phyloP scores from a whole-genome alignment of 176 grass and related monocot genomes.

The Oryza brachyantha region DNA sequence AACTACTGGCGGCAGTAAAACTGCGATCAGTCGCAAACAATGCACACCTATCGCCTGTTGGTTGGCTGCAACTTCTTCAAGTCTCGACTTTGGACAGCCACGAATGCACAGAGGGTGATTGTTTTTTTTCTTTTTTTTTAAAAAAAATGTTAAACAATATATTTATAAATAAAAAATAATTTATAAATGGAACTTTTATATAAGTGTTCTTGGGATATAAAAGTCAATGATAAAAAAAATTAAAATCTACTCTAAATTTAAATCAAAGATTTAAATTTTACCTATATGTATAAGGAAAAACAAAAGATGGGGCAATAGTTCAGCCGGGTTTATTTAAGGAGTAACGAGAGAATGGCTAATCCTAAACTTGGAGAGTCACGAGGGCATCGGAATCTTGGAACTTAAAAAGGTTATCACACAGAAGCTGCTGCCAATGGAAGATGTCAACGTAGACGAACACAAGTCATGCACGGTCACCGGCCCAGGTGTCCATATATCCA shows the following conservation, averaged over 20 bases:
- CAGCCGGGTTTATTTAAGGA: no score
- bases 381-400: slow-evolving; percentile 5
- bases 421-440: slow-evolving; percentile 6
- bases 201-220: no score
- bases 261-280: no score
- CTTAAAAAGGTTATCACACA: slow-evolving; percentile 16
- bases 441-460: slow-evolving; percentile 14
- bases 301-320: no score
- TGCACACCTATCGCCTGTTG: neutral
- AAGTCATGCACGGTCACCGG: slow-evolving; percentile 17
- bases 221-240: no score
- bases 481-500: neutral
- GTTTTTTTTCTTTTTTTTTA: no score
- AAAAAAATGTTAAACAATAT: no score
- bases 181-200: no score
- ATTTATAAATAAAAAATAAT: no score
- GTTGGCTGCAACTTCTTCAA: neutral
- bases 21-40: neutral
- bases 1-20: neutral
- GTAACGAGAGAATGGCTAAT: neutral
- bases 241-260: no score
- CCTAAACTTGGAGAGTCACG: neutral
- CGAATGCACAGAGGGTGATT: no score
- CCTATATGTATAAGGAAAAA: no score
- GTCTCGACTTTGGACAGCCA: neutral